Percentiles rank a stretch among this genome's conserved stretches.
These are phyloP conservation scores for Aspergillus intermedius DNA, from an alignment of 2,329 filamentous ascomycete genomes.

Conservation along the genomic window DNA sequence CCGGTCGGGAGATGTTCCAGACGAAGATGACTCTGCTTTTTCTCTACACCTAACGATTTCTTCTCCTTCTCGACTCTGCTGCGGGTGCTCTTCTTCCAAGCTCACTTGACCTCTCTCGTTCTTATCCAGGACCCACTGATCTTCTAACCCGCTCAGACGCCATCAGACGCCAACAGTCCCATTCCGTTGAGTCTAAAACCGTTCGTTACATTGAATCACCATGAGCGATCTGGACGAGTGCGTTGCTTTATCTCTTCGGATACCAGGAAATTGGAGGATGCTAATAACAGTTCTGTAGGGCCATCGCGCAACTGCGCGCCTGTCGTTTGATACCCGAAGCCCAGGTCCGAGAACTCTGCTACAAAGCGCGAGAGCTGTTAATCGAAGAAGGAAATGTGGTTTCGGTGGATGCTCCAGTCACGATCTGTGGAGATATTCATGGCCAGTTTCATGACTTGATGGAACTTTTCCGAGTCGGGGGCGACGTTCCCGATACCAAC, in stretches of 20 bases:
- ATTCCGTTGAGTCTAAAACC: background rate
- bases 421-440: conserved; percentile 95
- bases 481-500: conserved; percentile 90
- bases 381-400: conserved; percentile 98
- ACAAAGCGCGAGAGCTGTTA: conserved; percentile 90
- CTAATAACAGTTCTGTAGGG: conserved; percentile 47
- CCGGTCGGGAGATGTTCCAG: conserved; percentile 1
- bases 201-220: conserved; percentile 19
- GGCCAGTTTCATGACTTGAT: conserved; percentile 95
- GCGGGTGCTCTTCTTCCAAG: conserved; percentile 3
- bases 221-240: conserved; percentile 97
- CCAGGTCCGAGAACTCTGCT: conserved; percentile 92
- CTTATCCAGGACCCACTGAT: conserved; percentile 13
- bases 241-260: conserved; percentile 15
- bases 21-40: conserved; percentile 15
- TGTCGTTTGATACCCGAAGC: conserved; percentile 93
- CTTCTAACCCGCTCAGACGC: conserved; percentile 3
- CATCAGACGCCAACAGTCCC: conserved; percentile 2
- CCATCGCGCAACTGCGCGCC: conserved; percentile 89
- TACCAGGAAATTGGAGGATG: background rate
- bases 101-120: conserved; percentile 5
- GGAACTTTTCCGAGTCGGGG: conserved; percentile 91
- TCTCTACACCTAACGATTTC: conserved; percentile 14
- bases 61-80: conserved; percentile 1
- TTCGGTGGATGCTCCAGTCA: conserved; percentile 88